Percentiles rank a stretch among this genome's conserved stretches.
These are phyloP conservation scores for Rhinocladiella mackenziei DNA, from an alignment of 2,329 filamentous ascomycete species.

Conservation along the genomic window DNA sequence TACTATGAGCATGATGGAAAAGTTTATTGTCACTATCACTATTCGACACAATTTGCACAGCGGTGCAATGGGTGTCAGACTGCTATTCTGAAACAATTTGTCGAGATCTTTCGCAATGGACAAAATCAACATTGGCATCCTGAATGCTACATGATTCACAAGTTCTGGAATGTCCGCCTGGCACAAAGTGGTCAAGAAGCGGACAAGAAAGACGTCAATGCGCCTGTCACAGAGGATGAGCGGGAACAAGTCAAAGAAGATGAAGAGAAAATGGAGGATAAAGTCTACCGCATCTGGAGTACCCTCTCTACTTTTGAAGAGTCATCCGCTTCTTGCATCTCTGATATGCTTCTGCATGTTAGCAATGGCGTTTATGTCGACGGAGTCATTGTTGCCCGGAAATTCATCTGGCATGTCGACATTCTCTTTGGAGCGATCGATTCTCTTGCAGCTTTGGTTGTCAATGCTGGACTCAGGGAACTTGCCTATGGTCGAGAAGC, in stretches of 20 bases:
- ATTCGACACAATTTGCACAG: constrained; percentile 95
- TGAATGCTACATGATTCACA: constrained; percentile 99
- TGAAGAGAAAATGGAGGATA: constrained; percentile 94
- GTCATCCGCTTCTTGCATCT: constrained; percentile 95
- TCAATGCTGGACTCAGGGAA: constrained; percentile 68
- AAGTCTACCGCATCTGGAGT: constrained; percentile 97
- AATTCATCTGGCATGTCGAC: constrained; percentile 94
- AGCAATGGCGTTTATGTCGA: constrained; percentile 97
- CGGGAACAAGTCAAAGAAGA: constrained; percentile 74
- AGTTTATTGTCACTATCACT: constrained; percentile 98
- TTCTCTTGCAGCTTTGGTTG: constrained; percentile 71
- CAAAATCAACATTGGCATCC: constrained; percentile 99
- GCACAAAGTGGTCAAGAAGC: constrained; percentile 56
- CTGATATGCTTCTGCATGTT: constrained; percentile 96
- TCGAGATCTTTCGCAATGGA: constrained; percentile 96
- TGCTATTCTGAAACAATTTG: constrained; percentile 96
- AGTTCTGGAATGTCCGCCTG: constrained; percentile 97
- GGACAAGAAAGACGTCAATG: constrained; percentile 44
- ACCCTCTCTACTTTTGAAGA: constrained; percentile 96
- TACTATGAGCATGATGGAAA: constrained; percentile 97
- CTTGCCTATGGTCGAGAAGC: constrained; percentile 90
- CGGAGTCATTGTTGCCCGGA: constrained; percentile 88
- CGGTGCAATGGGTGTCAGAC: constrained; percentile 95
- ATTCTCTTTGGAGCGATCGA: constrained; percentile 87
- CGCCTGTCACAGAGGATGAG: constrained; percentile 61